Base-by-base conservation (phyloP, 306 rosid species). In the Castanospermum australe region DNA sequence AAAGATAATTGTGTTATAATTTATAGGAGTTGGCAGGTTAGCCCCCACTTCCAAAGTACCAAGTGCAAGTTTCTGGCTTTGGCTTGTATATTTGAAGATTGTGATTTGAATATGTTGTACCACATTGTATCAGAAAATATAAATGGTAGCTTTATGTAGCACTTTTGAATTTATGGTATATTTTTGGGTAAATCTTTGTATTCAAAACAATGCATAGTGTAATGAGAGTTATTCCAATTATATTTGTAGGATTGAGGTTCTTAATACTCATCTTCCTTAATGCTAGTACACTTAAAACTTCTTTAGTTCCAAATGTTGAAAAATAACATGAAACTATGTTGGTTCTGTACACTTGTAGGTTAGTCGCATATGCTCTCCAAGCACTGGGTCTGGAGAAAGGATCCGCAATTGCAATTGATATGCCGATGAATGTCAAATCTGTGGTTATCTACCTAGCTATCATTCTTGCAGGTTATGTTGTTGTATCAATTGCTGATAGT, bases 401-500 rank as follows among this genome's bases (percentile, higher is more conserved):
- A 86, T 90, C 96, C 82, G 92, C 99, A 79, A 84, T 95, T 75
- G 98, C 98, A 8, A 92, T 95, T 82, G 94, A 93, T 84, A 95
- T 95, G 99, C 97, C 94, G 66, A 95, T 95, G 99, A 71, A 88
- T 87, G 92, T 86, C 78, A 84, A 57, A 66, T 87, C 98, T n/a
- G 87, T 93, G 63, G 86, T 93, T 81, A 91, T 91, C 90, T 95
- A 95, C 90, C 87, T 95, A 47, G 97, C 97, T 68, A 91, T 92
- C 59, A 81, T 92, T 87, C 90, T 95, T 78, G 94, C 92, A 38
- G 97, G 98, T 78, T 88, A 84, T 79, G 93, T 85, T 50, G 96
- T 93, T 76, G 99, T 95, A 71, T 95, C 98, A 15, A 93, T 95
- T 57, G 99, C 99, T 77, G 98, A 95, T 88, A 95, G 99, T 87